Evolutionary conservation across 2,329 filamentous ascomycete species (phyloP).

Genomic region (Apiospora malaysiana): DNA sequence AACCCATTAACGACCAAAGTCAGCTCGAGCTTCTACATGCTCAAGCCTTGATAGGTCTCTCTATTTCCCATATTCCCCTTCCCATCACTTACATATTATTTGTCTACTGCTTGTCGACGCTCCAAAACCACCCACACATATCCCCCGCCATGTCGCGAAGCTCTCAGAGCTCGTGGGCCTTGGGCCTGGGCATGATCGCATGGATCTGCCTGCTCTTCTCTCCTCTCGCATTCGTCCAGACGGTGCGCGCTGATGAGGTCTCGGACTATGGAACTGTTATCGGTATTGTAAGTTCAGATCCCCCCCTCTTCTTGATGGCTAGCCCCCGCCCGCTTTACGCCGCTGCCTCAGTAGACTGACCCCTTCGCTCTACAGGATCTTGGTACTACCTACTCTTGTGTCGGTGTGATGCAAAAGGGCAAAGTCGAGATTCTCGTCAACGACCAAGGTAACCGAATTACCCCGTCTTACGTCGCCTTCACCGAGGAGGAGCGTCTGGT

Average conservation of each 20-base stretch:
- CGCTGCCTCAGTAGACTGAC: neutral
- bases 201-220: slow-evolving; percentile 91
- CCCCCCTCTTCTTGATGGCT: neutral
- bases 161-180: slow-evolving; percentile 72
- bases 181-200: slow-evolving; percentile 87
- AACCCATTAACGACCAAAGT: neutral
- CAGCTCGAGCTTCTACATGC: slow-evolving; percentile 20
- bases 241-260: slow-evolving; percentile 74
- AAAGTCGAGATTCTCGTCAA: slow-evolving; percentile 96
- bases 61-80: neutral
- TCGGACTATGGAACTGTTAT: slow-evolving; percentile 88
- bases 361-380: slow-evolving; percentile 61
- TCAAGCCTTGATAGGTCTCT: slow-evolving; percentile 16
- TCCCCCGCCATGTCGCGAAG: slow-evolving; percentile 53
- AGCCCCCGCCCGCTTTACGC: neutral
- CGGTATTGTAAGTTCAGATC: slow-evolving; percentile 73
- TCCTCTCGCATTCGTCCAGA: slow-evolving; percentile 77
- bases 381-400: slow-evolving; percentile 88
- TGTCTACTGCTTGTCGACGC: neutral
- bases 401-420: slow-evolving; percentile 94
- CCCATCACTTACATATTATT: neutral
- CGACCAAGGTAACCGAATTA: slow-evolving; percentile 96
- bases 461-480: slow-evolving; percentile 93
- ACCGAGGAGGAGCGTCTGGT: slow-evolving; percentile 97
- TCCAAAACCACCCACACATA: neutral